Conservation (phyloP, 208 protist genomes). For the Ichthyophonus hoferi region DNA sequence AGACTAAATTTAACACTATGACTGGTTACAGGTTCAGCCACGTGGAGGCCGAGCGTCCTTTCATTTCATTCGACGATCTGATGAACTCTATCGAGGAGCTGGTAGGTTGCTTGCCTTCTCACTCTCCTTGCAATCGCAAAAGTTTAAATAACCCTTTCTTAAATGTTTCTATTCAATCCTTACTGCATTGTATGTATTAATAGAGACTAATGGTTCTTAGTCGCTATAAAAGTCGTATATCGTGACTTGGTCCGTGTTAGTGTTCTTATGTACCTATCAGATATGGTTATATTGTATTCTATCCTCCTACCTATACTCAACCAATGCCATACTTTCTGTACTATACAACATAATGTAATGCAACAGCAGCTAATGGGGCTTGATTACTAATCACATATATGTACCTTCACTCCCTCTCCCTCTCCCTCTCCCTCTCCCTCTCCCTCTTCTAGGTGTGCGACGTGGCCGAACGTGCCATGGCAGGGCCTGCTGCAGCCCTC, state of each 20-base stretch:
- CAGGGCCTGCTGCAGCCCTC: slow-evolving; percentile 63
- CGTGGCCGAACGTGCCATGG: slow-evolving; percentile 74
- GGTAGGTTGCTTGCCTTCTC: too few species aligned
- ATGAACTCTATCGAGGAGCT: slow-evolving; percentile 87
- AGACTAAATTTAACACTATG: neutral
- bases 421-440: neutral
- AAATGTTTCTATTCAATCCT: too few species aligned
- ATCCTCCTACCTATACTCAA: too few species aligned
- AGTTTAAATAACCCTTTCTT: too few species aligned
- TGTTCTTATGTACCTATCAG: too few species aligned
- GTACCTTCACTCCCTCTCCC: neutral
- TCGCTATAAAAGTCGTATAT: too few species aligned
- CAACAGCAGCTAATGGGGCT: neutral
- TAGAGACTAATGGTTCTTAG: too few species aligned
- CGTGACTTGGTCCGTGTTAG: too few species aligned
- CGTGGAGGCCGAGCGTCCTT: slow-evolving; percentile 90
- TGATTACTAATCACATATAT: neutral
- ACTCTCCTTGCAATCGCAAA: too few species aligned
- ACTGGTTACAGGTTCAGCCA: slow-evolving; percentile 75
- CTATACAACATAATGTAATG: neutral
- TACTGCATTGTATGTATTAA: too few species aligned
- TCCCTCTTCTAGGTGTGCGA: slow-evolving; percentile 47
- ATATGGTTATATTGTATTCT: too few species aligned
- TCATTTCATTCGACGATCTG: slow-evolving; percentile 92
- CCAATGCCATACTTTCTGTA: too few species aligned